phyloP scores from a whole-genome alignment of 257 asterid species.

The Nicotiana sylvestris region DNA sequence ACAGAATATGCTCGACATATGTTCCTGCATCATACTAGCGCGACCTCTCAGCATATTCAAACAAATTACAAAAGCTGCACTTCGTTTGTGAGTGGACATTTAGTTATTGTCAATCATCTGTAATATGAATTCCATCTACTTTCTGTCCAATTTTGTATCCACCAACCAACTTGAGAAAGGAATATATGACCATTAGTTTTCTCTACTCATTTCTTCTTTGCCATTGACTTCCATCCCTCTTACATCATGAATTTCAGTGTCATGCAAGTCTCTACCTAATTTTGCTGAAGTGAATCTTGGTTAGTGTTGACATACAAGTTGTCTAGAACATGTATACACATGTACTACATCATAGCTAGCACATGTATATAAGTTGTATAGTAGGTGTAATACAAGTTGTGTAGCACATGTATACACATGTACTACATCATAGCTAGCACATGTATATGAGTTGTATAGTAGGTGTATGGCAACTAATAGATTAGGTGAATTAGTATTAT shows the following conservation, averaged over 20 bases:
- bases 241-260: not conserved
- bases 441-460: too few species aligned
- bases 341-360: too few species aligned
- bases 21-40: not conserved
- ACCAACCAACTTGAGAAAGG: not conserved
- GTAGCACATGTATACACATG: too few species aligned
- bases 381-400: too few species aligned
- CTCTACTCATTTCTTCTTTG: not conserved
- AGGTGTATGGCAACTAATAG: too few species aligned
- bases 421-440: too few species aligned
- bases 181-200: not conserved
- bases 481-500: too few species aligned
- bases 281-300: not conserved
- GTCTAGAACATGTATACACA: too few species aligned
- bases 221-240: not conserved
- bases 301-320: not conserved
- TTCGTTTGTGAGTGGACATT: not conserved
- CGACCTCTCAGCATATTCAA: not conserved
- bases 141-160: not conserved
- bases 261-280: conserved; percentile 1
- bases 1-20: not conserved
- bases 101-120: not conserved
- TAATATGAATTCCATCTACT: not conserved
- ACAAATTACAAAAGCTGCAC: not conserved
- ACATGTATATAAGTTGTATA: too few species aligned